phyloP scores from a whole-genome alignment of 2,329 filamentous ascomycete genomes.

The Ophiostoma sp. region DNA sequence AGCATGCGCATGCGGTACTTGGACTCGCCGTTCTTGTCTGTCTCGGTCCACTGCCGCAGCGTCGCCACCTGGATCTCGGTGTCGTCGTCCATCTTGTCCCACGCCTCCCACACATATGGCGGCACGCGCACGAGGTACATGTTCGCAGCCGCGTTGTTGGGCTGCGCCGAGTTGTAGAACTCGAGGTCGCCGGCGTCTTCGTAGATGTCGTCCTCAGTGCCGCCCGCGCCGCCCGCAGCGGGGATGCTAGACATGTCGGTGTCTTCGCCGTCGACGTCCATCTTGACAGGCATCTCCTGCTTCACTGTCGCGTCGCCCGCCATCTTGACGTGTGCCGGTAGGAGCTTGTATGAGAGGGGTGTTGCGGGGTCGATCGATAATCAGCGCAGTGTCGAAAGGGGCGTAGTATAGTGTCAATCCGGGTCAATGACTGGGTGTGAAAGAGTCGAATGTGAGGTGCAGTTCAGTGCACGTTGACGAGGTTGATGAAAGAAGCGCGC shows the following conservation, averaged over 20 bases:
- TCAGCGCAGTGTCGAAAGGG: no score
- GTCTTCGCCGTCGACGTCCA: slow-evolving; percentile 35
- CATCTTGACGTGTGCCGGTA: neutral
- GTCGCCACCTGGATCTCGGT: slow-evolving; percentile 77
- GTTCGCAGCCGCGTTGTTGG: slow-evolving; percentile 39
- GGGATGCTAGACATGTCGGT: slow-evolving; percentile 22
- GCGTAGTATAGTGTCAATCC: no score
- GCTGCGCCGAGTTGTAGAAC: slow-evolving; percentile 39
- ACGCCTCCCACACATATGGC: slow-evolving; percentile 73
- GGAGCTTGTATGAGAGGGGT: neutral
- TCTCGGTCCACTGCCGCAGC: slow-evolving; percentile 54
- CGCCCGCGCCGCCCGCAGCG: slow-evolving; percentile 29
- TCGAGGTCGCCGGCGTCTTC: slow-evolving; percentile 62
- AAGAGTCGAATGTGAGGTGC: neutral
- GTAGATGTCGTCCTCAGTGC: slow-evolving; percentile 56
- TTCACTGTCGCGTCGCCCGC: slow-evolving; percentile 20
- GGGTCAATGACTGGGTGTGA: no score
- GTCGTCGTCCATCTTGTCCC: slow-evolving; percentile 70
- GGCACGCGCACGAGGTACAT: slow-evolving; percentile 74
- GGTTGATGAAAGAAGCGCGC: no score
- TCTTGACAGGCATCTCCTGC: slow-evolving; percentile 37
- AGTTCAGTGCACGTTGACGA: neutral
- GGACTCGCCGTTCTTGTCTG: slow-evolving; percentile 48
- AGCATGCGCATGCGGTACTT: slow-evolving; percentile 57
- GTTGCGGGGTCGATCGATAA: neutral